Evolutionary conservation across 495 filamentous ascomycete genomes (phyloP).

Genomic region (Elasticomyces elasticus): DNA sequence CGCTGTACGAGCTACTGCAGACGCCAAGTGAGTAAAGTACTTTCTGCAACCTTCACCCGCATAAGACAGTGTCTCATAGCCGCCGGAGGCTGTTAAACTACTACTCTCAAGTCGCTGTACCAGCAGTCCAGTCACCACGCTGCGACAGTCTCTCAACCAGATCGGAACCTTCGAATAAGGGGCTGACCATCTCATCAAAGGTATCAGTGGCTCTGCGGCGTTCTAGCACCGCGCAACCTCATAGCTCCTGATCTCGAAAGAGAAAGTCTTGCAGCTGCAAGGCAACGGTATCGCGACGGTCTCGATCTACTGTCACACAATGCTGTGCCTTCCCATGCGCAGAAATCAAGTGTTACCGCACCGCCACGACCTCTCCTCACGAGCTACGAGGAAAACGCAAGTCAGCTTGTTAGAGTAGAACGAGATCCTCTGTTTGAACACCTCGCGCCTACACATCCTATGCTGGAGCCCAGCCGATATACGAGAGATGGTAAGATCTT

Average conservation of each 20-base stretch:
- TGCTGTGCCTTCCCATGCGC: background rate
- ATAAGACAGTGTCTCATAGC: too few relatives aligned
- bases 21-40: too few relatives aligned
- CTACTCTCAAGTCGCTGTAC: too few relatives aligned
- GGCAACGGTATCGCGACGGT: constrained; percentile 15
- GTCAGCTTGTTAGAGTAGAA: too few relatives aligned
- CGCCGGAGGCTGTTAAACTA: too few relatives aligned
- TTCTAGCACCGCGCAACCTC: constrained; percentile 4
- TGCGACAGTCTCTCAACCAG: too few relatives aligned
- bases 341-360: background rate
- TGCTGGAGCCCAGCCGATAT: constrained; percentile 2
- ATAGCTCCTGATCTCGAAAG: constrained; percentile 5
- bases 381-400: background rate
- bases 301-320: constrained; percentile 6
- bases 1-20: background rate
- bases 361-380: background rate
- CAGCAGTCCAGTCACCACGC: too few relatives aligned
- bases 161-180: too few relatives aligned
- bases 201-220: constrained; percentile 4
- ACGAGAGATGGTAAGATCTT: too few relatives aligned
- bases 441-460: background rate
- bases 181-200: too few relatives aligned
- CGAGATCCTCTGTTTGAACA: background rate
- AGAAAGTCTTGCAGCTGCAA: background rate
- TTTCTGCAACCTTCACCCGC: too few relatives aligned